These are phyloP conservation scores for Mycena chlorophos DNA, from an alignment of 768 basidiomycete genomes.

Conservation along the genomic window DNA sequence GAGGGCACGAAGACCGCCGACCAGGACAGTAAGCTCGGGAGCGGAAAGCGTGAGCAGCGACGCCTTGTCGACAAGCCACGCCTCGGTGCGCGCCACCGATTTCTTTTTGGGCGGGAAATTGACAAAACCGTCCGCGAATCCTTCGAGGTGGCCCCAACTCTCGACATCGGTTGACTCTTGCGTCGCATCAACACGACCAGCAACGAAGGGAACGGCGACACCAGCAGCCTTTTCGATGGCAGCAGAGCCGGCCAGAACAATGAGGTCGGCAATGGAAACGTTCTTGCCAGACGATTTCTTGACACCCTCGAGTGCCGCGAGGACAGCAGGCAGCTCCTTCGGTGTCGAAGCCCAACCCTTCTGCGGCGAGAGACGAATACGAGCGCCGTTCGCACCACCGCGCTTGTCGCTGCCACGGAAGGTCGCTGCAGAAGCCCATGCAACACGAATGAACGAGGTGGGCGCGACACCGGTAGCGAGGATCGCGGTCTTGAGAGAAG, in stretches of 20 bases:
- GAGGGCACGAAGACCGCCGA: not conserved
- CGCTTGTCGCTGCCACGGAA: constrained; percentile 4
- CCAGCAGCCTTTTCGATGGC: not conserved
- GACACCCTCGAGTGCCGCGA: not conserved
- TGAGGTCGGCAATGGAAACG: constrained; percentile 1
- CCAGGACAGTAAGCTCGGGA: not conserved
- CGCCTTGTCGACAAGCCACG: constrained; percentile 2
- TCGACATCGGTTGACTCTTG: not conserved
- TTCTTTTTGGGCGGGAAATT: not conserved
- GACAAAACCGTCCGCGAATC: not conserved
- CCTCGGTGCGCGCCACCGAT: not conserved
- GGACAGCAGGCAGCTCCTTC: not conserved
- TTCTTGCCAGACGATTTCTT: not conserved
- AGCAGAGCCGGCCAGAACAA: constrained; percentile 1
- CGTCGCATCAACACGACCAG: constrained; percentile 1
- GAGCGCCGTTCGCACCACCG: constrained; percentile 3
- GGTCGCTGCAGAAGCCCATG: not conserved
- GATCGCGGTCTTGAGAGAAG: not conserved
- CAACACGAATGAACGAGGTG: not conserved
- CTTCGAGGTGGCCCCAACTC: not conserved
- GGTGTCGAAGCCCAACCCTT: not conserved
- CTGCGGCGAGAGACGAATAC: not conserved
- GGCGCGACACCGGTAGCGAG: not conserved
- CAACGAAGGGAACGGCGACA: not conserved
- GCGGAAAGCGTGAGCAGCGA: not conserved